These are phyloP conservation scores for Colletotrichum australisinense DNA, from an alignment of 2,329 filamentous ascomycete species.

Conservation along the genomic window DNA sequence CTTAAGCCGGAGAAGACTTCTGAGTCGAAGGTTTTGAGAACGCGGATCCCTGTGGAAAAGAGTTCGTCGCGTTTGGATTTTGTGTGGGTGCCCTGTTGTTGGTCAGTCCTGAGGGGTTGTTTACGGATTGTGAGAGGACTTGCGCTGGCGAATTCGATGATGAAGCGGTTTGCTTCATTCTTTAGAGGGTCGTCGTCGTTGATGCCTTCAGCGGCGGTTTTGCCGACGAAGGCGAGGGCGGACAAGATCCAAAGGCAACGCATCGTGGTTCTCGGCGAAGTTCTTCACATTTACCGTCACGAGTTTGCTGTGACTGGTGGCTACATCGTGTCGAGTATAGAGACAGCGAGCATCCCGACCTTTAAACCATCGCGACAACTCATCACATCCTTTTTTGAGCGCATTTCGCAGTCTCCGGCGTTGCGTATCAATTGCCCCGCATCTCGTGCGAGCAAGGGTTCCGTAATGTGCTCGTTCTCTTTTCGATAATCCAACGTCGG, in stretches of 20 bases:
- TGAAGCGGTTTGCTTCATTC: constrained; percentile 29
- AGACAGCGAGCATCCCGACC: not conserved
- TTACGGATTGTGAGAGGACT: not conserved
- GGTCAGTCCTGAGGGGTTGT: not conserved
- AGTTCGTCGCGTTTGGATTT: constrained; percentile 22
- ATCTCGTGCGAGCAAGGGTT: not conserved
- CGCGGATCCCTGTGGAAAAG: constrained; percentile 10
- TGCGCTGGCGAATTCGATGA: constrained; percentile 27
- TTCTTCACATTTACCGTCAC: not conserved
- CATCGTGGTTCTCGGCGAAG: not conserved
- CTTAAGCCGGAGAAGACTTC: constrained; percentile 32
- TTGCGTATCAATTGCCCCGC: constrained; percentile 16
- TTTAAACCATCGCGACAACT: not conserved
- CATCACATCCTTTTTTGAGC: not conserved
- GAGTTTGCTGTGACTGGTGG: not conserved
- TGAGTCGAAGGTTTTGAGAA: constrained; percentile 29
- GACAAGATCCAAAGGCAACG: not conserved
- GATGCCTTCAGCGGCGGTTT: not conserved
- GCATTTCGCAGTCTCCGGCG: not conserved
- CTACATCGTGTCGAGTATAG: not conserved
- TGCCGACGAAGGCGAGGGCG: not conserved
- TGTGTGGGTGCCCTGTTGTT: not conserved
- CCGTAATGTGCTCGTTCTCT: constrained; percentile 1
- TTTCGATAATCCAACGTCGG: constrained; percentile 22
- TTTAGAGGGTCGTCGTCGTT: not conserved